A percentile compares a stretch with the other conserved stretches of the same genome.
Evolutionary conservation across 495 filamentous ascomycete species (phyloP).

Genomic region (Astrocystis sublimbata): DNA sequence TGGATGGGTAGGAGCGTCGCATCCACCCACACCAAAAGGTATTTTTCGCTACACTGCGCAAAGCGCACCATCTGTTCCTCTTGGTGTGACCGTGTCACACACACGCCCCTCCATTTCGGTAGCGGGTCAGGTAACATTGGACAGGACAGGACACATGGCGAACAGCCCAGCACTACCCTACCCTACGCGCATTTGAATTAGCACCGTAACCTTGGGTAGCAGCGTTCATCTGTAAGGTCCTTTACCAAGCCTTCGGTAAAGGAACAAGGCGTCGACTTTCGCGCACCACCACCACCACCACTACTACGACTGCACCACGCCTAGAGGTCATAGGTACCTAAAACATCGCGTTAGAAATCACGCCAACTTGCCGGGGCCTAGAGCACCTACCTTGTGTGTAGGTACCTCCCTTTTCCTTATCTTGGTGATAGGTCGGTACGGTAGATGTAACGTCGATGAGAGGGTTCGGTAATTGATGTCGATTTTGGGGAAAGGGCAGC

Average conservation of each 20-base stretch:
- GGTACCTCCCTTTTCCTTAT: background rate
- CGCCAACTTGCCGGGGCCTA: background rate
- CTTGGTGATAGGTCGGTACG: too few relatives aligned
- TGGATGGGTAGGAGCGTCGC: background rate
- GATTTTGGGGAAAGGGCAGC: background rate
- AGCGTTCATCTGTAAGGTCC: slow-evolving; percentile 20
- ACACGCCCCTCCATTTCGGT: background rate
- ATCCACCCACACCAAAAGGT: slow-evolving; percentile 4
- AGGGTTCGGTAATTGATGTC: slow-evolving; percentile 7
- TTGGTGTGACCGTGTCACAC: background rate
- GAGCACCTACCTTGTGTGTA: too few relatives aligned
- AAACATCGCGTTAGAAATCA: background rate
- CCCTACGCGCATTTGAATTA: background rate
- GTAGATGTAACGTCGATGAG: background rate
- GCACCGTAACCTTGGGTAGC: slow-evolving; percentile 9
- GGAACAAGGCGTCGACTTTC: background rate
- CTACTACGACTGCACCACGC: too few relatives aligned
- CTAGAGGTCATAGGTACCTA: too few relatives aligned
- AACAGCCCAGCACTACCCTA: too few relatives aligned
- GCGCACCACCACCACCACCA: too few relatives aligned
- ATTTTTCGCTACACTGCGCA: slow-evolving; percentile 1
- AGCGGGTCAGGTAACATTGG: too few relatives aligned
- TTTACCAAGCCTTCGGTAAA: slow-evolving; percentile 21
- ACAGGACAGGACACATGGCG: too few relatives aligned
- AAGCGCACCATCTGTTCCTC: too few relatives aligned